Evolutionary conservation across 768 basidiomycete genomes (phyloP), one percentile per base, ranked within the genome.

Genomic region (Termitomyces sp.): DNA sequence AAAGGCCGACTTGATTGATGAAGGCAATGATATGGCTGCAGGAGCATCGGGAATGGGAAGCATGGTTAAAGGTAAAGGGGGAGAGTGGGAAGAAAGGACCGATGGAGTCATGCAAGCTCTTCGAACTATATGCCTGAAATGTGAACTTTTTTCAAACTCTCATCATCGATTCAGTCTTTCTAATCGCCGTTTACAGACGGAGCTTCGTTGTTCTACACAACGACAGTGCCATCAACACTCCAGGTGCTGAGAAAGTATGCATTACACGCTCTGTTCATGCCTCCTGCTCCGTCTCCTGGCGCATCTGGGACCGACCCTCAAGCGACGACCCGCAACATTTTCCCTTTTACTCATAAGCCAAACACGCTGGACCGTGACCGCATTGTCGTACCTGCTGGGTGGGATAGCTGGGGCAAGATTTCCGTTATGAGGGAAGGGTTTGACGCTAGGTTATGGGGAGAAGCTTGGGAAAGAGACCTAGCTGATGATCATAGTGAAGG

Each of bases 351-450:
- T 3, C 84, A 92, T 57, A 88, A 90, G 63, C 89, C 97, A 1
- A 98, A 98, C 69, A 89, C 91, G 0, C 77, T 98, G 48, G 97
- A 98, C 69, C 86, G 97, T 34, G 95, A 98, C 67, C 87, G 85
- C 13, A 88, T 98, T 54, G 84, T 97, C 46, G 86, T 98, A 6
- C 97, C 96, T 1, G 84, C 93, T 2, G 97, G 97, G 1, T 99
- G 97, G 97, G 97, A 98, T 68, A 93, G 91, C 64, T 97, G 93
- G 91, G 95, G 95, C 0, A 98, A 98, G 77, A 96, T 98, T 58
- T 78, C 81, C 2, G 89, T 98, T 1, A 74, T 98, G 56, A 76
- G 94, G 57, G 97, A 98, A 42, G 91, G 91, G 0, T 99, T 98
- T 65, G 94, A 97, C 55, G 86, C 91, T 1, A 87, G 84, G 60